Evolutionary conservation across 495 filamentous ascomycete species (phyloP).

Genomic region (Aspergillus biplanus): DNA sequence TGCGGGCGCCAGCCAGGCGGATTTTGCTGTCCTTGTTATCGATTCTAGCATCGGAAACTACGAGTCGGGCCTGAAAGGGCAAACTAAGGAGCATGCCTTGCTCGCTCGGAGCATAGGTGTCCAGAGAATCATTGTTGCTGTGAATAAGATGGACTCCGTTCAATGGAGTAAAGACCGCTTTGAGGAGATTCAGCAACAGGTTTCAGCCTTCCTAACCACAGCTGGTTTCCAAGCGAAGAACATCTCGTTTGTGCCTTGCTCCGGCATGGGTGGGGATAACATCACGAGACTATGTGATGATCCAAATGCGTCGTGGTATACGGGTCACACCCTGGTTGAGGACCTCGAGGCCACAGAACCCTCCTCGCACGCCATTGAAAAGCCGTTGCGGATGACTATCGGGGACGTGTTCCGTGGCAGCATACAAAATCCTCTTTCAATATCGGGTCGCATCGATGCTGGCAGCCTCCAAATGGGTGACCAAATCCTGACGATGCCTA

Average conservation of each 20-base stretch:
- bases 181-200: conserved; percentile 80
- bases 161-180: conserved; percentile 81
- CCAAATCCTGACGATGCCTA: conserved; percentile 75
- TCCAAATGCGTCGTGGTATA: conserved; percentile 73
- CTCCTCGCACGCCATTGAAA: conserved; percentile 67
- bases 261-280: conserved; percentile 86
- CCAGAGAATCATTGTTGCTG: conserved; percentile 79
- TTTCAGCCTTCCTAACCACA: conserved; percentile 77
- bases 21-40: conserved; percentile 94
- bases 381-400: conserved; percentile 83
- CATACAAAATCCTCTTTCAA: conserved; percentile 70
- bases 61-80: conserved; percentile 89
- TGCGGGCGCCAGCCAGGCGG: conserved; percentile 91
- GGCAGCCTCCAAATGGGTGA: conserved; percentile 86
- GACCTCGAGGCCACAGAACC: conserved; percentile 82
- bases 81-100: conserved; percentile 91
- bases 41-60: conserved; percentile 88
- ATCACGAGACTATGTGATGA: conserved; percentile 65
- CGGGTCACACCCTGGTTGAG: conserved; percentile 74
- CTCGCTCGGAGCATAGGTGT: conserved; percentile 93
- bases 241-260: conserved; percentile 84
- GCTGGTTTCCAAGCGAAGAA: conserved; percentile 81
- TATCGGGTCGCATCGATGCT: conserved; percentile 85
- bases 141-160: conserved; percentile 93
- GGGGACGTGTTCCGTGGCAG: conserved; percentile 81